These are phyloP conservation scores for Dothiorella sarmentorum DNA, from an alignment of 2,329 filamentous ascomycete species.

Conservation along the genomic window DNA sequence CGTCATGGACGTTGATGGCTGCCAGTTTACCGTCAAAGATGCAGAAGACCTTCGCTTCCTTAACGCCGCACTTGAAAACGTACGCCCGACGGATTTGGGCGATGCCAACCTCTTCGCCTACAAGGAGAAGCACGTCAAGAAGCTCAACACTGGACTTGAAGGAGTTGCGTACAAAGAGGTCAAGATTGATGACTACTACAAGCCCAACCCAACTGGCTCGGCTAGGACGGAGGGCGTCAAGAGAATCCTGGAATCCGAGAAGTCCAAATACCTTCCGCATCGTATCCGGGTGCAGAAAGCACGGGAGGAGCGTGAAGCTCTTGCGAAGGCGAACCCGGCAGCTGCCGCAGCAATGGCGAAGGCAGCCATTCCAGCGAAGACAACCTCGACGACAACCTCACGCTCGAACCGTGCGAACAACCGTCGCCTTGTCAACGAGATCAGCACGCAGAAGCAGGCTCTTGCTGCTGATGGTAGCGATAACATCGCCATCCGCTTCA, in stretches of 20 bases:
- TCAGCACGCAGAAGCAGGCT: constrained; percentile 87
- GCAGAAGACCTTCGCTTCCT: constrained; percentile 62
- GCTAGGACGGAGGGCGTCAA: constrained; percentile 91
- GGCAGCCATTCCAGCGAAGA: constrained; percentile 63
- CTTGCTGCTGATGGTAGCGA: constrained; percentile 61
- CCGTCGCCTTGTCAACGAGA: constrained; percentile 86
- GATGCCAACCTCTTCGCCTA: constrained; percentile 64
- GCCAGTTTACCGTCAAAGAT: constrained; percentile 66
- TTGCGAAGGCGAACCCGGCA: constrained; percentile 56
- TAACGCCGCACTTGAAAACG: constrained; percentile 48
- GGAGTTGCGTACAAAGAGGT: constrained; percentile 53
- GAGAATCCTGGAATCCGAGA: constrained; percentile 95
- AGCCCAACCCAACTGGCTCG: constrained; percentile 78
- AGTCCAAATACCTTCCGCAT: constrained; percentile 96
- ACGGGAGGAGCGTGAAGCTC: constrained; percentile 84
- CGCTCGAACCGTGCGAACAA: constrained; percentile 94
- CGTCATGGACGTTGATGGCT: constrained; percentile 67
- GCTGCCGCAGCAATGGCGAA: constrained; percentile 66
- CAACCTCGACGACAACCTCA: constrained; percentile 82
- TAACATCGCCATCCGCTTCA: constrained; percentile 92
- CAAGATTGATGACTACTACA: constrained; percentile 68
- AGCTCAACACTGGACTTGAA: constrained; percentile 57
- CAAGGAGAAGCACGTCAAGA: constrained; percentile 70
- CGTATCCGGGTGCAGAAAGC: constrained; percentile 93
- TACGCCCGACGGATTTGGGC: constrained; percentile 49